Evolutionary conservation across 2,329 filamentous ascomycete species (phyloP).

Genomic region (Graphiopsis chlorocephala): DNA sequence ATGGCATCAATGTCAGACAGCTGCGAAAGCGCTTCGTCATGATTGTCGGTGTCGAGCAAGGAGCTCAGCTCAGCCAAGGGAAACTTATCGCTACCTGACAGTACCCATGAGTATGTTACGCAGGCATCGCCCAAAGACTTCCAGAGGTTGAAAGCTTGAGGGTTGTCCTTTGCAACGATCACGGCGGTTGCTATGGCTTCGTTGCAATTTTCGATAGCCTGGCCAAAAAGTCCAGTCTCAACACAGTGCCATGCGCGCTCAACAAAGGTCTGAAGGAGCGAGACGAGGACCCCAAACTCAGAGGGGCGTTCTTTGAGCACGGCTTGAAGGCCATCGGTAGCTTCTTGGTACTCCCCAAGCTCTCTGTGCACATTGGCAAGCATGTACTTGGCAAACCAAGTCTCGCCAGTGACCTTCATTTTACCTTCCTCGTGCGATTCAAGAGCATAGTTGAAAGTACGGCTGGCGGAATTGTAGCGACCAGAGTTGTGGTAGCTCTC

Average conservation of each 20-base stretch:
- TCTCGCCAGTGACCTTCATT: slow-evolving; percentile 61
- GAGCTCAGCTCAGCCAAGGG: slow-evolving; percentile 57
- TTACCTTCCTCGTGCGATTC: slow-evolving; percentile 63
- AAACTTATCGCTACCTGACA: slow-evolving; percentile 62
- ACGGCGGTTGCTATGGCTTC: slow-evolving; percentile 68
- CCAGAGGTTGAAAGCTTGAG: slow-evolving; percentile 89
- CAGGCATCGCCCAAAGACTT: slow-evolving; percentile 88
- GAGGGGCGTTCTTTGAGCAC: slow-evolving; percentile 66
- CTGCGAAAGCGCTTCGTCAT: slow-evolving; percentile 57
- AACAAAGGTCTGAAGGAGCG: slow-evolving; percentile 81
- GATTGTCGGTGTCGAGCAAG: slow-evolving; percentile 57
- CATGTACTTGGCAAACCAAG: slow-evolving; percentile 97
- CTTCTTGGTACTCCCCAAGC: slow-evolving; percentile 82
- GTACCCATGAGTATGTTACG: slow-evolving; percentile 76
- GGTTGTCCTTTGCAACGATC: slow-evolving; percentile 58
- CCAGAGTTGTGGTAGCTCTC: slow-evolving; percentile 96
- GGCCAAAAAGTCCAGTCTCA: slow-evolving; percentile 82
- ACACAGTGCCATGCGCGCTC: slow-evolving; percentile 76
- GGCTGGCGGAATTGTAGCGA: slow-evolving; percentile 87
- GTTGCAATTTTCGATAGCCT: slow-evolving; percentile 68
- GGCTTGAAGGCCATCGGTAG: slow-evolving; percentile 70
- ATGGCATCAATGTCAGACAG: slow-evolving; percentile 56
- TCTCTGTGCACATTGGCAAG: slow-evolving; percentile 92
- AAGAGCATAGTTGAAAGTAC: slow-evolving; percentile 83
- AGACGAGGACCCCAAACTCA: slow-evolving; percentile 85